A percentile compares a stretch with the other conserved stretches of the same genome.
These are phyloP conservation scores for Claviceps paspali DNA, from an alignment of 2,329 filamentous ascomycete genomes.

Conservation along the genomic window DNA sequence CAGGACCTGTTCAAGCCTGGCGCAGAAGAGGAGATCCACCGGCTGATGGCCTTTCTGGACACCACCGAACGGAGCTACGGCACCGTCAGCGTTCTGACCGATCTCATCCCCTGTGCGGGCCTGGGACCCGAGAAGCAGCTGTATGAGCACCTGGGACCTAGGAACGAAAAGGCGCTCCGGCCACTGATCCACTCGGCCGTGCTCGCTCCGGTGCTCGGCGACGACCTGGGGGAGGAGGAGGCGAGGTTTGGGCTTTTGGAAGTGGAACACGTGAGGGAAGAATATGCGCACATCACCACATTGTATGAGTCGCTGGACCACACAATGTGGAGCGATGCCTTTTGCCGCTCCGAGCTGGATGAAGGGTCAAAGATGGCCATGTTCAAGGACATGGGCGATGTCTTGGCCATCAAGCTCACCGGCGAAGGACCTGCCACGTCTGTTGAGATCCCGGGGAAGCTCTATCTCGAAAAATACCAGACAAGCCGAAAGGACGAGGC, in stretches of 20 bases:
- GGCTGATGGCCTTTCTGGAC: constrained; percentile 48
- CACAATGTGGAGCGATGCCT: constrained; percentile 30
- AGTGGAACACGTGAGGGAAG: constrained; percentile 20
- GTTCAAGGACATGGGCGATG: constrained; percentile 31
- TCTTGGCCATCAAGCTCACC: constrained; percentile 31
- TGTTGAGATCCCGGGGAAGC: constrained; percentile 33
- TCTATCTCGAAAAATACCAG: constrained; percentile 41
- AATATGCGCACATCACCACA: constrained; percentile 24
- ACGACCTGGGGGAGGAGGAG: constrained; percentile 18
- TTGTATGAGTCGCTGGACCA: constrained; percentile 34
- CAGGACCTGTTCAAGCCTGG: constrained; percentile 17
- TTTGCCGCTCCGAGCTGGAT: constrained; percentile 21
- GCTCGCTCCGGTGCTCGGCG: constrained; percentile 15
- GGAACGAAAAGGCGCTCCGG: constrained; percentile 11
- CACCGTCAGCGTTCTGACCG: constrained; percentile 32
- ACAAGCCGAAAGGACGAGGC: constrained; percentile 29
- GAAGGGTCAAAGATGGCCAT: constrained; percentile 26
- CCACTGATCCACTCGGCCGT: constrained; percentile 20
- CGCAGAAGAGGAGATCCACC: constrained; percentile 41
- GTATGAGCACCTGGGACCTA: constrained; percentile 25
- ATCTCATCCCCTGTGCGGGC: constrained; percentile 19
- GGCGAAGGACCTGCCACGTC: constrained; percentile 25
- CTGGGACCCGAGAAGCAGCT: constrained; percentile 26
- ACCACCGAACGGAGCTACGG: constrained; percentile 44
- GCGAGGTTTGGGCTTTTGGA: constrained; percentile 27